phyloP scores from a whole-genome alignment of 1,139 yeast genomes.

The Suhomyces anneliseae region DNA sequence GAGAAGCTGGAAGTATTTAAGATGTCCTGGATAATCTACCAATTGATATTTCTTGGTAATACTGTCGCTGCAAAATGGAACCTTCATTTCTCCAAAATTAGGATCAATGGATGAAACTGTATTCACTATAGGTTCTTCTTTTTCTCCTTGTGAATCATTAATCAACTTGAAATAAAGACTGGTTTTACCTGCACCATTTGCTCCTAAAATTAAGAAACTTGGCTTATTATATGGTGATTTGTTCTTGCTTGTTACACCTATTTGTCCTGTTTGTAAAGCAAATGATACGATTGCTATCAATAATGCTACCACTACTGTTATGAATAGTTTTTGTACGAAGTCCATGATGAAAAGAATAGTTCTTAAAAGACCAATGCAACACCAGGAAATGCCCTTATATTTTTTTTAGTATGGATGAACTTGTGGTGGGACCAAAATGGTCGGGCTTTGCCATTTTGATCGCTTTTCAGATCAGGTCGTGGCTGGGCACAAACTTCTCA shows the following conservation, averaged over 20 bases:
- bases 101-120: conserved; percentile 50
- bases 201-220: conserved; percentile 71
- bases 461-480: conserved; percentile 1
- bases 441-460: background rate
- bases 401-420: too few relatives aligned
- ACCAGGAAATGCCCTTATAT: too few relatives aligned
- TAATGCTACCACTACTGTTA: conserved; percentile 21
- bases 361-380: background rate
- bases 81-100: conserved; percentile 27
- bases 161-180: conserved; percentile 47
- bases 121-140: conserved; percentile 16
- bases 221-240: conserved; percentile 37
- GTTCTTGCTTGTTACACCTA: conserved; percentile 12
- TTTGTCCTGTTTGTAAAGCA: conserved; percentile 13
- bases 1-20: conserved; percentile 60
- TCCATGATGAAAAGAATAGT: conserved; percentile 18
- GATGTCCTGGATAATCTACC: conserved; percentile 85
- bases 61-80: conserved; percentile 37
- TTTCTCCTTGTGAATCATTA: conserved; percentile 15
- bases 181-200: conserved; percentile 76
- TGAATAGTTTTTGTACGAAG: conserved; percentile 17
- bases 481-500: background rate
- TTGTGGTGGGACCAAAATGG: background rate
- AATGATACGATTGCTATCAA: conserved; percentile 17
- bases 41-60: conserved; percentile 45